Evolutionary conservation across 805 yeast species (phyloP).

Genomic region (Teunomyces cretensis): DNA sequence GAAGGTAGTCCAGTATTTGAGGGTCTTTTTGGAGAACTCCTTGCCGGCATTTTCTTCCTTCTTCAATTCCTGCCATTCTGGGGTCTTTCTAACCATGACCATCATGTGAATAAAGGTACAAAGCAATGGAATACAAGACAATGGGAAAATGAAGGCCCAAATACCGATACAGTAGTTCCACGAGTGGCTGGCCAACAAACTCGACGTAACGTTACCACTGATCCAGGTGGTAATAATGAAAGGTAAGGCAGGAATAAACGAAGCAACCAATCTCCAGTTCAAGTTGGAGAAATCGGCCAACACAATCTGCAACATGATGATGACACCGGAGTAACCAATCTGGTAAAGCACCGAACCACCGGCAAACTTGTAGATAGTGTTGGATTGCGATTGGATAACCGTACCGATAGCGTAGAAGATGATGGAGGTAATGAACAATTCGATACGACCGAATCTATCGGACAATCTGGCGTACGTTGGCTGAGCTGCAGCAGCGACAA

Average conservation of each 20-base stretch:
- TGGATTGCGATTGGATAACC: conserved; percentile 60
- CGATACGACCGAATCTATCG: conserved; percentile 66
- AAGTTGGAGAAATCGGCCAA: conserved; percentile 66
- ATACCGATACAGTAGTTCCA: conserved; percentile 69
- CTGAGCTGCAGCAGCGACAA: conserved; percentile 66
- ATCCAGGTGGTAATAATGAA: conserved; percentile 79
- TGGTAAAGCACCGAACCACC: conserved; percentile 59
- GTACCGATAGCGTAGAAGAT: conserved; percentile 64
- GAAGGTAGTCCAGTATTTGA: conserved; percentile 27
- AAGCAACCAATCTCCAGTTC: conserved; percentile 67
- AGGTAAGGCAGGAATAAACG: conserved; percentile 69
- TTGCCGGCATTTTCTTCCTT: conserved; percentile 32
- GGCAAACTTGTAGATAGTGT: conserved; percentile 55
- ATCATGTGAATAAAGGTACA: conserved; percentile 56
- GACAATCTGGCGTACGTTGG: conserved; percentile 63
- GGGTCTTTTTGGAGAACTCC: conserved; percentile 14
- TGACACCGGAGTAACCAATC: conserved; percentile 61
- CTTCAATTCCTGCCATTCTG: conserved; percentile 47
- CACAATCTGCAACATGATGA: conserved; percentile 55
- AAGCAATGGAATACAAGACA: conserved; percentile 60
- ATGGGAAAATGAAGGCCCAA: conserved; percentile 78
- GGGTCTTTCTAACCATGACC: conserved; percentile 49
- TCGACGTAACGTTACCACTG: conserved; percentile 54
- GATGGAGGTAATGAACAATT: conserved; percentile 47
- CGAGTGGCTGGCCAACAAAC: conserved; percentile 48